Conservation (phyloP, 2,329 filamentous ascomycete genomes). For the Apiospora marii region DNA sequence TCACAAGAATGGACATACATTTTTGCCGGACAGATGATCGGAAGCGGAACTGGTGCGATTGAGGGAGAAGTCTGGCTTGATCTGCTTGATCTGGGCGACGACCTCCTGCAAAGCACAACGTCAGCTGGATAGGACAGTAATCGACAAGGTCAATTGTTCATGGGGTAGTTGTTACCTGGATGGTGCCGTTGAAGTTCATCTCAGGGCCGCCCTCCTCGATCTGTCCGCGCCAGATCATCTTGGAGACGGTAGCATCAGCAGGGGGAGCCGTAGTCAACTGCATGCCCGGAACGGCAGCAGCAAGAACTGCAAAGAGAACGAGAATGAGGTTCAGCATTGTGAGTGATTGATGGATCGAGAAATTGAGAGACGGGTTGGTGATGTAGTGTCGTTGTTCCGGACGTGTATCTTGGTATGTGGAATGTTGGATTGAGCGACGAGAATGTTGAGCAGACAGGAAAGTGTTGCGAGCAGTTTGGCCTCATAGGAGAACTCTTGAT, state of each 20-base stretch:
- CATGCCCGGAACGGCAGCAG: background rate
- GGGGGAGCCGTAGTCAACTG: background rate
- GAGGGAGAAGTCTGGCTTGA: background rate
- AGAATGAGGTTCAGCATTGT: background rate
- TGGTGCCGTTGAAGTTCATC: background rate
- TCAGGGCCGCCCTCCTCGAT: constrained; percentile 8
- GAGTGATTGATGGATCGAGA: too few relatives aligned
- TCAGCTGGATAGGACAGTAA: background rate
- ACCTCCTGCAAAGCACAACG: background rate
- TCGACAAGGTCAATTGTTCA: background rate
- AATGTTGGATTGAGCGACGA: background rate
- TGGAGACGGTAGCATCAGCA: background rate
- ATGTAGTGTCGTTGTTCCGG: background rate
- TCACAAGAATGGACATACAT: background rate
- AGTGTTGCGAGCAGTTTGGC: background rate
- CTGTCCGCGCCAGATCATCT: constrained; percentile 15
- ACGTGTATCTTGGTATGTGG: background rate
- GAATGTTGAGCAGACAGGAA: background rate
- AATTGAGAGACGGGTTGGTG: background rate
- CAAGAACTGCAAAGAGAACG: background rate
- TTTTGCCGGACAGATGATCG: background rate
- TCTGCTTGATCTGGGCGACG: background rate
- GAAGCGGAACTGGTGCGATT: background rate
- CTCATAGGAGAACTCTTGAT: too few relatives aligned
- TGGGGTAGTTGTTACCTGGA: background rate